Evolutionary conservation across 805 yeast genomes (phyloP).

Genomic region (Pichia manshurica): DNA sequence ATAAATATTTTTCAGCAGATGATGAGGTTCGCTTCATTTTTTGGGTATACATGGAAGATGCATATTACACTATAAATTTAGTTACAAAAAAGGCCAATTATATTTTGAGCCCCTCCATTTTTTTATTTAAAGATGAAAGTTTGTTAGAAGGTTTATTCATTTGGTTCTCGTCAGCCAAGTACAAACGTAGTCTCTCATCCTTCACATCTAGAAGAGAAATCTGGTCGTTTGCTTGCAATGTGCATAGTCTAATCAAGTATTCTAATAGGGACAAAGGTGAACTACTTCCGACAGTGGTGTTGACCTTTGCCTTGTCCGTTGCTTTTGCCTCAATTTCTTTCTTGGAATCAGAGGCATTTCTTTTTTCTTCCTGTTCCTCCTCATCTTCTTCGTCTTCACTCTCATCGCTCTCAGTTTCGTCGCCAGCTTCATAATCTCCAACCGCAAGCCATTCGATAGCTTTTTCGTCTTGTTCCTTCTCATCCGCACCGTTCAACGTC

Average conservation of each 20-base stretch:
- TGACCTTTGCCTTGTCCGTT: conserved; percentile 14
- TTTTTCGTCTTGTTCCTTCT: conserved; percentile 12
- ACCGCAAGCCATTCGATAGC: conserved; percentile 46
- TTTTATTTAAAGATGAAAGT: conserved; percentile 2
- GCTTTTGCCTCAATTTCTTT: conserved; percentile 7
- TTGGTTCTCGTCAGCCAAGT: conserved; percentile 50
- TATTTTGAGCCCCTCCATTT: conserved; percentile 6
- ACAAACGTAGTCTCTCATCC: conserved; percentile 63
- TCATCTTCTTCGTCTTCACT: conserved; percentile 32
- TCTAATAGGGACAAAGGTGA: conserved; percentile 51
- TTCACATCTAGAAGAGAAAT: conserved; percentile 44
- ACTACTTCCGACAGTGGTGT: neutral
- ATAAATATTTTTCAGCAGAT: no score
- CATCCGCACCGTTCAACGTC: conserved; percentile 8
- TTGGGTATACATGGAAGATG: neutral
- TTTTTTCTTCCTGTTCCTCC: conserved; percentile 26
- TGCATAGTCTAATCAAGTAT: conserved; percentile 52
- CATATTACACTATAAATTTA: no score
- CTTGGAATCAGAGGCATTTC: conserved; percentile 20
- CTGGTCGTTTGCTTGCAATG: conserved; percentile 57
- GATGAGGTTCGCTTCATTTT: no score
- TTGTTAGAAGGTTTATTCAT: neutral
- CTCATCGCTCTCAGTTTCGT: conserved; percentile 26
- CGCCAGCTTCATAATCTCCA: conserved; percentile 35
- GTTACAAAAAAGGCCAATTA: no score